Base-by-base conservation (phyloP, 2,329 filamentous ascomycete genomes). In the Lojkania enalia region DNA sequence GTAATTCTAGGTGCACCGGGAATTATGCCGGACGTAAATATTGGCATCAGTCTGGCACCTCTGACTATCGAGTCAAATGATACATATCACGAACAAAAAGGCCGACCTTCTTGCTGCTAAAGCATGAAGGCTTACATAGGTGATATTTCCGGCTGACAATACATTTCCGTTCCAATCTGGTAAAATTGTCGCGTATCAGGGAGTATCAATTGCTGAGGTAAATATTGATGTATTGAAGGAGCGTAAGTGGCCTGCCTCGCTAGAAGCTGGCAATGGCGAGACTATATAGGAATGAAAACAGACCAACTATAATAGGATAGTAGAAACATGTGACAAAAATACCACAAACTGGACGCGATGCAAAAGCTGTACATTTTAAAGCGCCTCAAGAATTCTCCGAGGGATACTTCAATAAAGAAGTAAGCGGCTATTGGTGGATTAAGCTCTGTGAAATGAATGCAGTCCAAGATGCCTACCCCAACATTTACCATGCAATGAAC, bases 21-120 rank as follows among this genome's bases (percentile, higher is more conserved):
- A 60, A 14, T 78, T 58, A 52, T 51, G 47, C 45, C 61, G 43
- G 14, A 63, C 62, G 20, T 71, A 61, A 64, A 63, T 13, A 60
- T 79, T 42, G 72, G 67, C 13, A 60, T 78, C 20, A 68, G 72
- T 35, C 54, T 71, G 1, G 32, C 39, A 6, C 53, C 57, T 5
- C 20, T 58, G 4, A 18, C 48, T 9, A 9, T 57, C 1, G 43
- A 55, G 15, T 54, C 49, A 2, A 52, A 55, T 21, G 51, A 60
- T 20, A 57, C 55, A 5, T 57, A 42, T 35, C n/a, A n/a, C n/a
- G n/a, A n/a, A n/a, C n/a, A n/a, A n/a, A n/a, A n/a, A n/a, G n/a
- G n/a, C n/a, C n/a, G n/a, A n/a, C n/a, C n/a, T n/a, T n/a, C n/a
- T n/a, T n/a, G n/a, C n/a, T n/a, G n/a, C n/a, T n/a, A n/a, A n/a